phyloP scores from a whole-genome alignment of 192 early-diverging fungal genomes.

The Lobulomyces angularis region DNA sequence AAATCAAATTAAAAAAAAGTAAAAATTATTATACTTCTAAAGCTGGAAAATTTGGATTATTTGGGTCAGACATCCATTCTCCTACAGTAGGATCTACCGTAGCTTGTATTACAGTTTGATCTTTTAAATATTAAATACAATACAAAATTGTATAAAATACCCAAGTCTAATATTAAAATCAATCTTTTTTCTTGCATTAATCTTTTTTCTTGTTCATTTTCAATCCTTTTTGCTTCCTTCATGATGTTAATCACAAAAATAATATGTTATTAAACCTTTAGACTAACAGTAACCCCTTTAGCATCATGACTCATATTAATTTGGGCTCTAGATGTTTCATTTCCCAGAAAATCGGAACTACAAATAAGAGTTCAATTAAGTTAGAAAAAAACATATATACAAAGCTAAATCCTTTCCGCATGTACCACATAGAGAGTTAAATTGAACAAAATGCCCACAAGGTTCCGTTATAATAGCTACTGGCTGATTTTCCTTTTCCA shows the following conservation, averaged over 20 bases:
- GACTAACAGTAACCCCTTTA: conserved; percentile 53
- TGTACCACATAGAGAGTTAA: conserved; percentile 64
- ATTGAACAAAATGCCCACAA: conserved; percentile 64
- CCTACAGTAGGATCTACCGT: conserved; percentile 62
- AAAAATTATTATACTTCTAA: conserved; percentile 16
- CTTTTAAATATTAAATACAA: no score
- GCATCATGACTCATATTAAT: conserved; percentile 71
- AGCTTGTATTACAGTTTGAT: conserved; percentile 95
- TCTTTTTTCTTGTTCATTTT: conserved; percentile 50
- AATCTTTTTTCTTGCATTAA: conserved; percentile 58
- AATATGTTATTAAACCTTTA: conserved; percentile 17
- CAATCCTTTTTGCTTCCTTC: conserved; percentile 59
- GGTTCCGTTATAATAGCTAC: conserved; percentile 23
- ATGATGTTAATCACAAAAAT: background rate
- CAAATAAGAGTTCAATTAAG: background rate
- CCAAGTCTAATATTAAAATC: conserved; percentile 85
- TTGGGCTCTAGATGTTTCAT: conserved; percentile 45
- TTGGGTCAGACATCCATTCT: conserved; percentile 57
- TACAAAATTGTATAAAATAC: no score
- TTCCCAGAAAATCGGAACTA: conserved; percentile 20
- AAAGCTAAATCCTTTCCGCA: conserved; percentile 61
- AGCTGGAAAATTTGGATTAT: conserved; percentile 37
- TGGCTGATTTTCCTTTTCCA: background rate
- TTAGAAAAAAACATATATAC: conserved; percentile 15
- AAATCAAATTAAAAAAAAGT: background rate